phyloP scores from a whole-genome alignment of 345 rosid genomes.

The Syzygium aqueum region DNA sequence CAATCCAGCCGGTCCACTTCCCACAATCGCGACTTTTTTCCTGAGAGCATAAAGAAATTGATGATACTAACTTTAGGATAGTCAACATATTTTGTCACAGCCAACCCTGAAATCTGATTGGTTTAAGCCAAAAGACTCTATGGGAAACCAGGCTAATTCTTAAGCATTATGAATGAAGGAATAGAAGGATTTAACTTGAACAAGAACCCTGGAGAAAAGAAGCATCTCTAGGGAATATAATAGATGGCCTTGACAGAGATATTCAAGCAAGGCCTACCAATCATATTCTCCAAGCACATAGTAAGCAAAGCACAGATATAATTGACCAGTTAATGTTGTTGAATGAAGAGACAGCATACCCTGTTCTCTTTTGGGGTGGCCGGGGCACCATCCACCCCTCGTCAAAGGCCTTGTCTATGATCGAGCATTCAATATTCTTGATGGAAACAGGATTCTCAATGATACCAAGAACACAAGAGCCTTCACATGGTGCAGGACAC shows the following conservation, averaged over 20 bases:
- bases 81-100: background rate
- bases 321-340: background rate
- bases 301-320: background rate
- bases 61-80: background rate
- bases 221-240: background rate
- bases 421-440: conserved; percentile 82
- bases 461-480: conserved; percentile 99
- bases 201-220: background rate
- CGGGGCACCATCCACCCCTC: conserved; percentile 99
- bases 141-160: background rate
- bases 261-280: background rate
- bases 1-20: conserved; percentile 96
- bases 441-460: conserved; percentile 99
- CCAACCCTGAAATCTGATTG: background rate
- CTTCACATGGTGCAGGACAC: conserved; percentile 99
- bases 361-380: conserved; percentile 80
- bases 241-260: background rate
- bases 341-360: conserved; percentile 33
- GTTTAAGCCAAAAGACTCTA: background rate
- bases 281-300: background rate
- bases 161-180: background rate
- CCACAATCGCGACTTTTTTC: conserved; percentile 75
- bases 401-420: conserved; percentile 91
- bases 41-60: conserved; percentile 18
- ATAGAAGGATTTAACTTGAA: background rate